Evolutionary conservation across 2,329 filamentous ascomycete species (phyloP).

Genomic region (Nemania sp.): DNA sequence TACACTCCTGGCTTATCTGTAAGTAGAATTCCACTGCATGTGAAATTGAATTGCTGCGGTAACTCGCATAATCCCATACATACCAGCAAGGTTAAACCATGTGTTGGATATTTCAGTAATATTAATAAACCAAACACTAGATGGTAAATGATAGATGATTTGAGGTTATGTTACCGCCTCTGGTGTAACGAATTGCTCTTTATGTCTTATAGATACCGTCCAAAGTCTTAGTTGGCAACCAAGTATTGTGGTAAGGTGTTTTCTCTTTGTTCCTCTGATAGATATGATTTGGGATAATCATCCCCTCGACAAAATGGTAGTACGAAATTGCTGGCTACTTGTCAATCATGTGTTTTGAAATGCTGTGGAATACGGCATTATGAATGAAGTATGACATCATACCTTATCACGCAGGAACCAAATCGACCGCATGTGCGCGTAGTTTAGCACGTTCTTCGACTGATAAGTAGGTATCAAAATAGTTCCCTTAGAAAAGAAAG

Average conservation of each 20-base stretch:
- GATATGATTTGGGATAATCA: not conserved
- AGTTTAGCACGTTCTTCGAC: not conserved
- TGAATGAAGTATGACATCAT: slow-evolving; percentile 2
- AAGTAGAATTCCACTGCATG: not conserved
- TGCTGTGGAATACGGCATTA: not conserved
- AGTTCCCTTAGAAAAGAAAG: not conserved
- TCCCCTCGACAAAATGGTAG: not conserved
- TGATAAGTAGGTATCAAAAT: not conserved
- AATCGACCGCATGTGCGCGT: not conserved
- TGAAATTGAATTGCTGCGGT: not conserved
- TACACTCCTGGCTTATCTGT: not conserved
- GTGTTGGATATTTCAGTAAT: not conserved
- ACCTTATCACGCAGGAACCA: not conserved
- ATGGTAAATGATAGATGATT: not conserved
- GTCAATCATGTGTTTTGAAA: not conserved
- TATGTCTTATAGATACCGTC: not conserved
- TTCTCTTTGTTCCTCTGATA: not conserved
- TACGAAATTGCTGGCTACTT: not conserved
- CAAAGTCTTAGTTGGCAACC: not conserved
- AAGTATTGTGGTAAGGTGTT: no score
- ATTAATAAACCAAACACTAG: not conserved
- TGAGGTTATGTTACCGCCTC: slow-evolving; percentile 8
- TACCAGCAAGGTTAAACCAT: not conserved
- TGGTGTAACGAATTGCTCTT: slow-evolving; percentile 1
- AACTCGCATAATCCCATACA: slow-evolving; percentile 5